Conservation (phyloP, 1,284 basidiomycete genomes). For the Ustilago curta region DNA sequence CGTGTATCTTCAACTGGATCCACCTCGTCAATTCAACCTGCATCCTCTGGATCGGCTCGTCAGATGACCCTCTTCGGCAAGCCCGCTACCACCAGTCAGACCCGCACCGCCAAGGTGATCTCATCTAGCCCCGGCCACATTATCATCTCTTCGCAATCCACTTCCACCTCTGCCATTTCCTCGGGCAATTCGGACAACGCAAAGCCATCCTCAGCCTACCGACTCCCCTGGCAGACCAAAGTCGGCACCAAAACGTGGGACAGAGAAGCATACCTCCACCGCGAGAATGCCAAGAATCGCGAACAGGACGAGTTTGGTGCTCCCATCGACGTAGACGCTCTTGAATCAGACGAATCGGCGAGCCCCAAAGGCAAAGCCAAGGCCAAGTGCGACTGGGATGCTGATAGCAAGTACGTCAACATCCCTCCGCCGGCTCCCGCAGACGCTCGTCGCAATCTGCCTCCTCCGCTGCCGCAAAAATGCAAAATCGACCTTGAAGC, state of each 20-base stretch:
- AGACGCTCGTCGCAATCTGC: slow-evolving; percentile 13
- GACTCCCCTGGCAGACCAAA: slow-evolving; percentile 27
- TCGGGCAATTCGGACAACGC: background rate
- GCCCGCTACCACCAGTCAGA: slow-evolving; percentile 17
- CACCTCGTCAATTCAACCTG: slow-evolving; percentile 16
- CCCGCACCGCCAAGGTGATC: slow-evolving; percentile 25
- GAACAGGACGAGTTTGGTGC: slow-evolving; percentile 26
- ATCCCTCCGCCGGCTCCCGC: slow-evolving; percentile 16
- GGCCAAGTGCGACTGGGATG: slow-evolving; percentile 32
- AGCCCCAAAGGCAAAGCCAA: slow-evolving; percentile 14
- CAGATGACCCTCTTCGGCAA: slow-evolving; percentile 49
- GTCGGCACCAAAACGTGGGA: slow-evolving; percentile 53
- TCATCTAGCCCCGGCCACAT: slow-evolving; percentile 40
- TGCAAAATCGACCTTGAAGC: slow-evolving; percentile 78
- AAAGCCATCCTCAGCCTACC: slow-evolving; percentile 1
- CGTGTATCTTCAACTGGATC: slow-evolving; percentile 21
- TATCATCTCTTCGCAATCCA: slow-evolving; percentile 43
- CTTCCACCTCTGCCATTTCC: slow-evolving; percentile 6
- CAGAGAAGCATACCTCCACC: slow-evolving; percentile 40
- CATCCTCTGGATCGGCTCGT: slow-evolving; percentile 23
- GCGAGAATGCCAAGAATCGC: slow-evolving; percentile 43
- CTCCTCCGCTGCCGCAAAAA: slow-evolving; percentile 47
- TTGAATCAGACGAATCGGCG: slow-evolving; percentile 14
- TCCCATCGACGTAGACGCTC: slow-evolving; percentile 36
- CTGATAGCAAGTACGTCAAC: slow-evolving; percentile 19